Conservation (phyloP, 257 asterid genomes). For the Nicotiana obtusifolia region DNA sequence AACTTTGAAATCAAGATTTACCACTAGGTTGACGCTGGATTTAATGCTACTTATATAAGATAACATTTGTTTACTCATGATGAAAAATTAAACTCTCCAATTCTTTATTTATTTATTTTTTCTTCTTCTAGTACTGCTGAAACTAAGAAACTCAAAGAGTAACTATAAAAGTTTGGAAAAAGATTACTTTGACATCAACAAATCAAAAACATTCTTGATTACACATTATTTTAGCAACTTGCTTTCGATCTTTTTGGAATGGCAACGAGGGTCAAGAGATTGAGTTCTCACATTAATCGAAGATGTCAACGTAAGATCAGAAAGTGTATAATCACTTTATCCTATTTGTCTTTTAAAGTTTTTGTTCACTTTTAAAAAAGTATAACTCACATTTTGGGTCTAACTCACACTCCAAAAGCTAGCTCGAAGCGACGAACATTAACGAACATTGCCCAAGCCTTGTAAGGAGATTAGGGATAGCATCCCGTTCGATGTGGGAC, state of each 20-base stretch:
- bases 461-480: too few relatives aligned
- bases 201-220: neutral
- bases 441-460: too few relatives aligned
- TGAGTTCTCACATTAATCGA: slow-evolving; percentile 2
- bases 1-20: too few relatives aligned
- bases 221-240: neutral
- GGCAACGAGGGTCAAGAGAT: neutral
- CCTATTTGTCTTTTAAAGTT: too few relatives aligned
- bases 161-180: neutral
- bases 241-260: neutral
- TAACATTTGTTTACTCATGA: neutral
- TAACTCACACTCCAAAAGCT: too few relatives aligned
- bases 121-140: neutral
- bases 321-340: neutral
- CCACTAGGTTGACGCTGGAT: neutral
- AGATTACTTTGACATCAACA: neutral
- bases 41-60: too few relatives aligned
- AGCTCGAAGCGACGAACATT: too few relatives aligned
- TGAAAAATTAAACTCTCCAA: too few relatives aligned
- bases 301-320: neutral
- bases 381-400: too few relatives aligned
- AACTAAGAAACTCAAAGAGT: neutral
- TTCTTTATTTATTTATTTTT: neutral
- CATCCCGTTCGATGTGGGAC: too few relatives aligned
- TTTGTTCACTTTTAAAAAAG: neutral